A percentile compares a stretch with the other conserved stretches of the same genome.
Evolutionary conservation across 1,284 basidiomycete species (phyloP).

Genomic region (Stygiomarasmius scandens): DNA sequence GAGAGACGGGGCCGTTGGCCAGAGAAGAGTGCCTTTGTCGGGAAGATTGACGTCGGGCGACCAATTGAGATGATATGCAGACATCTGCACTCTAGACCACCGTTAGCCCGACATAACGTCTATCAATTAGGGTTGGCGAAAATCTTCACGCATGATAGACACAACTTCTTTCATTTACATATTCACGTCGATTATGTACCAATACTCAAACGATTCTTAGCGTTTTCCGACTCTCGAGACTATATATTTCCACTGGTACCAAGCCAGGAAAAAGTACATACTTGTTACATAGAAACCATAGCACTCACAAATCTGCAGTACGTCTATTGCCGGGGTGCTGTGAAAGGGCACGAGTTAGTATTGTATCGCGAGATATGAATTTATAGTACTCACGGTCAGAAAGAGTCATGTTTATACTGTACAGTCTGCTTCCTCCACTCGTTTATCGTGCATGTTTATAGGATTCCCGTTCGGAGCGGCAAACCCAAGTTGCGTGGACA

Average conservation of each 20-base stretch:
- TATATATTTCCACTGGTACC: too few species aligned
- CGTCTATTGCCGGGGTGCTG: slow-evolving; percentile 5
- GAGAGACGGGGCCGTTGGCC: not conserved
- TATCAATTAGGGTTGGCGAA: not conserved
- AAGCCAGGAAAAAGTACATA: slow-evolving; percentile 15
- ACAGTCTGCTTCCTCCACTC: slow-evolving; percentile 39
- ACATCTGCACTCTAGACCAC: too few species aligned
- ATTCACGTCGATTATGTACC: too few species aligned
- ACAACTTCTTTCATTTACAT: too few species aligned
- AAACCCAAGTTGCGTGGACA: slow-evolving; percentile 73
- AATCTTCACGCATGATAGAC: too few species aligned
- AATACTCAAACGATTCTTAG: too few species aligned
- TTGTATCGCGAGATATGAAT: not conserved
- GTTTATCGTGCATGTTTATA: slow-evolving; percentile 46
- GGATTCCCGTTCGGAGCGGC: slow-evolving; percentile 55
- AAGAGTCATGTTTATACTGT: slow-evolving; percentile 10
- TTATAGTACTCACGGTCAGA: slow-evolving; percentile 6
- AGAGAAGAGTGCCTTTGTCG: too few species aligned
- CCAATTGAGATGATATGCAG: too few species aligned
- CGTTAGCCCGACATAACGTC: too few species aligned
- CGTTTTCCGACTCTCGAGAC: too few species aligned
- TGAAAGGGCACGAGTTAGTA: not conserved
- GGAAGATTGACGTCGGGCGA: too few species aligned
- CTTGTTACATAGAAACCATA: not conserved
- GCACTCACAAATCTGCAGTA: too few species aligned